Base-by-base conservation (phyloP, 2,329 filamentous ascomycete genomes). In the Pseudopithomyces chartarum region DNA sequence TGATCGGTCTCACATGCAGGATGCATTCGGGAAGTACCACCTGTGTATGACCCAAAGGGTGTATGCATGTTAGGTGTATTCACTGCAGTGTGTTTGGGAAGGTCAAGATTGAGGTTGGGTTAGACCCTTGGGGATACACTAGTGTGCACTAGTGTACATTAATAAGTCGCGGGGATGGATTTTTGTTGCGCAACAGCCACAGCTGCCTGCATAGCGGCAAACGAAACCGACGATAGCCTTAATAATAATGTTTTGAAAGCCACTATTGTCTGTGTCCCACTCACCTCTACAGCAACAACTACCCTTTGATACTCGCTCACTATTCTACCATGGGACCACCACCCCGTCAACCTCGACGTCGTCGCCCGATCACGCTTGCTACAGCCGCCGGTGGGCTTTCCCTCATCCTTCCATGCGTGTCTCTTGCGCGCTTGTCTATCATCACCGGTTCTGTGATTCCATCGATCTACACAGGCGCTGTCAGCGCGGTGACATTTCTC, bases 401-500 rank as follows among this genome's bases (percentile, higher is more conserved):
- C 2, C 57, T 89, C 80, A 22, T 85, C 72, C 51, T 89, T 81
- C 55, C 85, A 80, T 36, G 85, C 79, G 19, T 85, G 81, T 60
- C 81, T 76, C 57, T 84, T 77, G 10, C 81, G 73, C 55, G 75
- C 71, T 48, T 70, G 5, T 65, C 63, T 52, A 34, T 54, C 10
- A 22, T 46, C 43, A 60, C 66, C 34, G 58, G 57, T 2, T 64
- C 65, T 0, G 10, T 65, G 0, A 44, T 63, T 2, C 64, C 66
- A 0, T 7, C 65, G 17, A 40, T 55, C 3, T 74, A 68, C 46
- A 64, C 59, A 0, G 49, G 60, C 40, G 20, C 56, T 1, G 43
- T 71, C 2, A 73, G 67, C 46, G 43, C 56, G 0, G 29, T 67
- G 0, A 71, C 71, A 1, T 74, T 74, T 19, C 38, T 74, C 7